A percentile compares a stretch with the other conserved stretches of the same genome.
These are phyloP conservation scores for Bombardia bombarda DNA, from an alignment of 495 filamentous ascomycete genomes.

Conservation along the genomic window DNA sequence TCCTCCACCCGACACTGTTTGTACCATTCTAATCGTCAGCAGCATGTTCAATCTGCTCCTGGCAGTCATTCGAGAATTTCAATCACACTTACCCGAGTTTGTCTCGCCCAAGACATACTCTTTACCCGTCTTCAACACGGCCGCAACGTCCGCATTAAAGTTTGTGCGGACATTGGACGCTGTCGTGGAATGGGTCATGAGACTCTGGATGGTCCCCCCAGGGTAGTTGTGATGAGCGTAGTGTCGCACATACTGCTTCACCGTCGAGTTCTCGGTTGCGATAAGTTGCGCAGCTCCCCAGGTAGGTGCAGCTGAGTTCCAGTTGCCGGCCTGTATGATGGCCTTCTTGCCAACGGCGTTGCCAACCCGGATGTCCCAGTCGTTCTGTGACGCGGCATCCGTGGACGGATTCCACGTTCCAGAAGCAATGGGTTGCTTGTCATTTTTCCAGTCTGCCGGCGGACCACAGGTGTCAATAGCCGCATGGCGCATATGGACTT, in stretches of 20 bases:
- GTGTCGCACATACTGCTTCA: constrained; percentile 41
- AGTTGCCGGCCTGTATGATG: constrained; percentile 53
- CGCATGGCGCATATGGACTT: neutral
- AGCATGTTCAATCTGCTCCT: too few species aligned
- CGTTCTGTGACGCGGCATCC: constrained; percentile 47
- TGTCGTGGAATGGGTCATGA: constrained; percentile 44
- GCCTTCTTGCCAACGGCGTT: constrained; percentile 32
- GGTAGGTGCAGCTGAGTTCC: constrained; percentile 41
- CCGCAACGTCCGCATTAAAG: constrained; percentile 43
- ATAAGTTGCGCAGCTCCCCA: constrained; percentile 45
- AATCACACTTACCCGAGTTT: constrained; percentile 48
- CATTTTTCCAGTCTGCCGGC: constrained; percentile 29
- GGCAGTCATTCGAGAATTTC: too few species aligned
- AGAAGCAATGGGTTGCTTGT: constrained; percentile 44
- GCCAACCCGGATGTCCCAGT: constrained; percentile 47
- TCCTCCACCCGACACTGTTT: constrained; percentile 39
- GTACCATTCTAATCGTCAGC: too few species aligned
- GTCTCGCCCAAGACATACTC: constrained; percentile 54
- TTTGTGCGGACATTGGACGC: constrained; percentile 29
- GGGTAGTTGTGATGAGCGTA: constrained; percentile 57
- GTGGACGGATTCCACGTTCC: constrained; percentile 45
- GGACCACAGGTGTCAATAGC: constrained; percentile 1
- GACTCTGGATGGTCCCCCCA: constrained; percentile 36
- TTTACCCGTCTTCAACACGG: constrained; percentile 37
- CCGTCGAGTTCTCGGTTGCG: constrained; percentile 37